Evolutionary conservation across 2,329 filamentous ascomycete genomes (phyloP), one percentile per base, ranked within the genome.

Genomic region (Alternaria conjuncta): DNA sequence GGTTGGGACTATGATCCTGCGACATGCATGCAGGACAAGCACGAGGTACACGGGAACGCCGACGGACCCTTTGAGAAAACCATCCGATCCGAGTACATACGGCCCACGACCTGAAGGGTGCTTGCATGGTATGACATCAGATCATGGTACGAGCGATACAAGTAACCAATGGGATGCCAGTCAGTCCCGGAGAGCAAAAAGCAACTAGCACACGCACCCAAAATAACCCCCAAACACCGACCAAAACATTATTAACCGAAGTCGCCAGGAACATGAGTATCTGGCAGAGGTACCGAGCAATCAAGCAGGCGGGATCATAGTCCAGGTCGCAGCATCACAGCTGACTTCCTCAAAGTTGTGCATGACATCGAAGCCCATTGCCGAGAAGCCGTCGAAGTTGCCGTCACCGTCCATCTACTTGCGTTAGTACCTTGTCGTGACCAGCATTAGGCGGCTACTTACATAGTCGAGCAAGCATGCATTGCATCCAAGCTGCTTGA

Each of bases 261-360:
- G 41, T 11, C 1, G 55, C 25, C 25, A 41, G 49, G 5, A 23
- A n/a, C 30, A 15, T 53, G 28, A 15, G 49, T 32, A 36, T 41
- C 10, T 23, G 49, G 32, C 20, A 21, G 10, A 21, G 36, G 20
- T n/a, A 32, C 15, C 30, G 49, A 23, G 28, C 28, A 45, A 55
- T 59, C 46, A 65, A 21, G 79, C 76, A n/a, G 83, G 77, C 59
- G 84, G 82, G 72, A 86, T 84, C 81, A 86, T 83, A 2, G 83
- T 87, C 87, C 87, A 89, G 8, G 86, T 88, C 54, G 86, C 84
- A 47, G 87, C 87, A 77, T 91, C 88, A 72, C 87, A 89, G 63
- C 89, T 92, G 57, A 96, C 87, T 78, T 96, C 92, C 73, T 97
- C 93, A 78, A 94, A 96, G 44, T 86, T 90, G 80, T 95, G 91